phyloP scores from a whole-genome alignment of 108 stramenopile species.

The Skeletonema menzelii region DNA sequence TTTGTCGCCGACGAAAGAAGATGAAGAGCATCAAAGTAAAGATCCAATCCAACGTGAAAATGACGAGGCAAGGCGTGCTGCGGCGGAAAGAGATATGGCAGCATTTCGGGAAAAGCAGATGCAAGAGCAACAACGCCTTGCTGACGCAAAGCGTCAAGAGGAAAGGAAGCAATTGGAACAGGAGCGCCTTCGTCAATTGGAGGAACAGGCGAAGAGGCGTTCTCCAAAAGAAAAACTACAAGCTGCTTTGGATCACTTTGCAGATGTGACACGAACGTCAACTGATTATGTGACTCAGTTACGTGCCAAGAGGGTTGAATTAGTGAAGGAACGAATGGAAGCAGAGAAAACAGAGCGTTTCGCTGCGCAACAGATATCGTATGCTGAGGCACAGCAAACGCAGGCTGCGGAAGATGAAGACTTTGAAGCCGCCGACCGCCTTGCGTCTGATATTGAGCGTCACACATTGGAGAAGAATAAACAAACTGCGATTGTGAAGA shows the following conservation, averaged over 20 bases:
- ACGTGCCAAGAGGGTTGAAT: conserved; percentile 38
- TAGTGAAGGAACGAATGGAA: conserved; percentile 56
- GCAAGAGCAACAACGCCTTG: conserved; percentile 13
- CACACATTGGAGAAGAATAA: conserved; percentile 65
- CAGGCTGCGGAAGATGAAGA: conserved; percentile 84
- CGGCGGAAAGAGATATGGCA: not conserved
- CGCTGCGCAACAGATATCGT: conserved; percentile 61
- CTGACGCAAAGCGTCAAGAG: conserved; percentile 8
- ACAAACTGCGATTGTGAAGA: conserved; percentile 45
- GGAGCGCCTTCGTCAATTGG: conserved; percentile 12
- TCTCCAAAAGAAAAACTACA: conserved; percentile 37
- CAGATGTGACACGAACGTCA: conserved; percentile 9
- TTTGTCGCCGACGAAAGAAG: conserved; percentile 17
- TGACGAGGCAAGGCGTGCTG: not conserved
- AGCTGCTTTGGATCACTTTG: conserved; percentile 21
- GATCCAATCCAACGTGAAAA: conserved; percentile 6
- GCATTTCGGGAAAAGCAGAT: conserved; percentile 1
- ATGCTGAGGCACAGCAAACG: conserved; percentile 65
- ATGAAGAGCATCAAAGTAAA: conserved; percentile 1
- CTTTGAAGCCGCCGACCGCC: conserved; percentile 82
- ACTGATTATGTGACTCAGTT: conserved; percentile 31
- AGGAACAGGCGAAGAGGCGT: conserved; percentile 38
- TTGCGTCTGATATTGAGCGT: conserved; percentile 60
- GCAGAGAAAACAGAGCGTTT: conserved; percentile 60
- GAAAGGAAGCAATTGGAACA: conserved; percentile 18